Conservation (phyloP, 1,284 basidiomycete species). For the Cryptococcus wingfieldii region DNA sequence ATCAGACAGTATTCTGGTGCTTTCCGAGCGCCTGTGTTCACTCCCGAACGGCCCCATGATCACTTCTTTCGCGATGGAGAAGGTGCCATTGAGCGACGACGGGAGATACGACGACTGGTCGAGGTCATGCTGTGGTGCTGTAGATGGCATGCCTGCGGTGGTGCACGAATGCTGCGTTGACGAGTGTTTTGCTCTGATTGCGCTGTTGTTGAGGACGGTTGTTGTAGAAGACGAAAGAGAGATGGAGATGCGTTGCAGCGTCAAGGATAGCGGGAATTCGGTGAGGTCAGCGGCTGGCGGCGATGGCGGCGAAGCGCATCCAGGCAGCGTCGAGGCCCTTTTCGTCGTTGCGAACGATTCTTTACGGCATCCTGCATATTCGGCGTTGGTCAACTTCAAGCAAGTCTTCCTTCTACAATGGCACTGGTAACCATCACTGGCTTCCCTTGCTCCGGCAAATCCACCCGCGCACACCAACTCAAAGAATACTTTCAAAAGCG, state of each 20-base stretch:
- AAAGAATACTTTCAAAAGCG: slow-evolving; percentile 58
- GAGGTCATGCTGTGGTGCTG: not conserved
- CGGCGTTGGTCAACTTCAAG: not conserved
- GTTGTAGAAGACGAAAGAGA: not conserved
- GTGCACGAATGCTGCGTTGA: not conserved
- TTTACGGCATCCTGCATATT: not conserved
- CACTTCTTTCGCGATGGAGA: slow-evolving; percentile 45
- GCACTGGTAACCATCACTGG: slow-evolving; percentile 92
- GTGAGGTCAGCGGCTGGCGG: not conserved
- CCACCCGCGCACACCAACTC: slow-evolving; percentile 66
- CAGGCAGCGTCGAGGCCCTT: not conserved
- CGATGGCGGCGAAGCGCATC: not conserved
- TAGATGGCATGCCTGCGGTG: not conserved
- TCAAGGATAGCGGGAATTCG: slow-evolving; percentile 11
- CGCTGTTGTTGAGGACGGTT: not conserved
- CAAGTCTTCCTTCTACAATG: slow-evolving; percentile 55
- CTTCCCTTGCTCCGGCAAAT: slow-evolving; percentile 83
- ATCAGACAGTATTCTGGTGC: slow-evolving; percentile 45
- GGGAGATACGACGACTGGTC: slow-evolving; percentile 20
- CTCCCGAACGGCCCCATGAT: slow-evolving; percentile 42
- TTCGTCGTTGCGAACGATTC: too few species aligned
- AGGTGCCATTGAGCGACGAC: slow-evolving; percentile 25
- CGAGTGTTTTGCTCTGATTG: too few species aligned
- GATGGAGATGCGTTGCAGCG: not conserved
- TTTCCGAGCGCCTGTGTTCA: slow-evolving; percentile 40